Evolutionary conservation across 495 filamentous ascomycete species (phyloP).

Genomic region (Thermochaetoides thermophila): DNA sequence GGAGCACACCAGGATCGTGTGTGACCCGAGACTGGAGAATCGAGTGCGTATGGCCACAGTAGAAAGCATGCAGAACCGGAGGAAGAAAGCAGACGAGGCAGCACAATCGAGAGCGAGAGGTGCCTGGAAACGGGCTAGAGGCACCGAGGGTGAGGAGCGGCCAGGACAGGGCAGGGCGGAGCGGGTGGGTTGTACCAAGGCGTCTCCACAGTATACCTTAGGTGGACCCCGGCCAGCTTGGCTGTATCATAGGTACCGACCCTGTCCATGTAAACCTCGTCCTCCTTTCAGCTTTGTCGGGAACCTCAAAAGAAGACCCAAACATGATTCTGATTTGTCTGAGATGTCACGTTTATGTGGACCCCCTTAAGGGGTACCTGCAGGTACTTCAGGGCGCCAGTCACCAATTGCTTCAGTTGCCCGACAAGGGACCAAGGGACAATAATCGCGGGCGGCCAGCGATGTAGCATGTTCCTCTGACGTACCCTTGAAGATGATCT

Average conservation of each 20-base stretch:
- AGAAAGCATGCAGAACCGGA: conserved; percentile 3
- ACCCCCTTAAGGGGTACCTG: conserved; percentile 8
- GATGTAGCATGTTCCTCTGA: conserved; percentile 8
- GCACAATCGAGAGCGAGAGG: too few species aligned
- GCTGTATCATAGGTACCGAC: conserved; percentile 4
- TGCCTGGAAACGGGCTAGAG: too few species aligned
- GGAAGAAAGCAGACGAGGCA: not conserved
- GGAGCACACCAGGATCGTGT: conserved; percentile 4
- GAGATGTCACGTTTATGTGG: conserved; percentile 4
- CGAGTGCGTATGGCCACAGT: not conserved
- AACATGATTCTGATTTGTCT: too few species aligned
- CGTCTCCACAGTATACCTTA: conserved; percentile 1
- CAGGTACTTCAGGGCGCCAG: conserved; percentile 12
- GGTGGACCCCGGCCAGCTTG: not conserved
- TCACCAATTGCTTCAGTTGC: conserved; percentile 12
- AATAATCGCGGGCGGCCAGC: conserved; percentile 31
- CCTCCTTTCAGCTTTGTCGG: conserved; percentile 11
- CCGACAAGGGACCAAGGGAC: conserved; percentile 26
- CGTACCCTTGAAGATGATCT: conserved; percentile 6
- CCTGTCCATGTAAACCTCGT: not conserved
- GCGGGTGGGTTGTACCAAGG: conserved; percentile 5
- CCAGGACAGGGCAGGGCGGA: conserved; percentile 6
- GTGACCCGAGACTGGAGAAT: too few species aligned
- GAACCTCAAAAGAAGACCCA: too few species aligned
- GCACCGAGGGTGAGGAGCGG: conserved; percentile 5